phyloP scores from a whole-genome alignment of 1,284 basidiomycete species.

The Mycosarcoma mackinlayi region DNA sequence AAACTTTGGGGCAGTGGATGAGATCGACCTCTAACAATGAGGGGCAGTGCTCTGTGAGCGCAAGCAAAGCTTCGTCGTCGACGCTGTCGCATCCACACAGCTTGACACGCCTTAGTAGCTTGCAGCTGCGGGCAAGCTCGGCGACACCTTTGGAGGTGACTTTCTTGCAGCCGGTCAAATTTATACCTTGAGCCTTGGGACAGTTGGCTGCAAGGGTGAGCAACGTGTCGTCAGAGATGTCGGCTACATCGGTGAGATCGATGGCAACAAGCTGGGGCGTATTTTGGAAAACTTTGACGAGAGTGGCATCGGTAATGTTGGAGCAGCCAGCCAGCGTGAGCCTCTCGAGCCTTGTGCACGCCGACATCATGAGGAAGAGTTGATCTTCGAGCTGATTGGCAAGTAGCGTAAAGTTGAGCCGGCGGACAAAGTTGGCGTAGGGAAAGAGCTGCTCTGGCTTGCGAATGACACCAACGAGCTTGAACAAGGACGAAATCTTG shows the following conservation, averaged over 20 bases:
- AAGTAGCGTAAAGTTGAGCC: slow-evolving; percentile 87
- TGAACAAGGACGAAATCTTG: slow-evolving; percentile 78
- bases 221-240: slow-evolving; percentile 63
- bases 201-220: slow-evolving; percentile 71
- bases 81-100: slow-evolving; percentile 59
- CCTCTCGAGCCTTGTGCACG: slow-evolving; percentile 87
- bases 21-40: slow-evolving; percentile 94
- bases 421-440: slow-evolving; percentile 86
- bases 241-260: slow-evolving; percentile 76
- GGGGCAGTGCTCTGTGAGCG: slow-evolving; percentile 74
- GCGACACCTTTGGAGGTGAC: slow-evolving; percentile 85
- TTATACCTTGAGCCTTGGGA: slow-evolving; percentile 87
- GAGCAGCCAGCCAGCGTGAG: slow-evolving; percentile 89
- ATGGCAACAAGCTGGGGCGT: slow-evolving; percentile 85
- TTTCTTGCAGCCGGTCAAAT: slow-evolving; percentile 83
- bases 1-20: slow-evolving; percentile 82
- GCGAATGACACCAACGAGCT: slow-evolving; percentile 68
- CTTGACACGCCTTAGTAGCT: slow-evolving; percentile 76
- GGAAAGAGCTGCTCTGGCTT: slow-evolving; percentile 77
- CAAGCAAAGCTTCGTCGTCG: slow-evolving; percentile 54
- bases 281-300: slow-evolving; percentile 77
- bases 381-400: slow-evolving; percentile 80
- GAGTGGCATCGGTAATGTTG: slow-evolving; percentile 76
- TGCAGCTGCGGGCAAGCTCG: slow-evolving; percentile 81
- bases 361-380: slow-evolving; percentile 78